A percentile compares a stretch with the other conserved stretches of the same genome.
phyloP scores from a whole-genome alignment of 2,329 filamentous ascomycete species.

The Ophiostoma piceae region DNA sequence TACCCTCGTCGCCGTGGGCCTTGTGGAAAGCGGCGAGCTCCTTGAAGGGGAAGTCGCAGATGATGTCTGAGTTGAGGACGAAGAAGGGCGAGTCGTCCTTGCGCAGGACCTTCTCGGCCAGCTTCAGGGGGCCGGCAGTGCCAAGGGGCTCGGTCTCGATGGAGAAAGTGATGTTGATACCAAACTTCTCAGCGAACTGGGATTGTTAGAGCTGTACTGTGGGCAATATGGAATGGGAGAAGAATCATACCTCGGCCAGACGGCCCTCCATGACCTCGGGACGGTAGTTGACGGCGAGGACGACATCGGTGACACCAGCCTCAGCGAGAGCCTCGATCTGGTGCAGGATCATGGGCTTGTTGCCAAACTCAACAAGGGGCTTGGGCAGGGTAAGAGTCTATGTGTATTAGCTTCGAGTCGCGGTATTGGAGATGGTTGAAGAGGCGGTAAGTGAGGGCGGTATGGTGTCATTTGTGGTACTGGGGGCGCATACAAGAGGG shows the following conservation, averaged over 20 bases:
- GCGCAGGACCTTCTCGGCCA: constrained; percentile 83
- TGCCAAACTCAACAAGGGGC: constrained; percentile 95
- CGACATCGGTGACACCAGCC: constrained; percentile 93
- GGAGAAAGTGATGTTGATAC: constrained; percentile 94
- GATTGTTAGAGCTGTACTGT: background rate
- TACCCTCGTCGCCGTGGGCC: constrained; percentile 87
- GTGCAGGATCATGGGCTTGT: constrained; percentile 98
- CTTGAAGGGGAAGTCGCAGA: constrained; percentile 95
- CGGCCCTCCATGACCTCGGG: constrained; percentile 96
- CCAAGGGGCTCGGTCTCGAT: constrained; percentile 93
- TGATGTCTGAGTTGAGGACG: constrained; percentile 96
- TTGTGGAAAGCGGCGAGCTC: constrained; percentile 89
- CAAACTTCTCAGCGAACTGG: constrained; percentile 84
- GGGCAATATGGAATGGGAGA: no score
- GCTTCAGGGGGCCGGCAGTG: constrained; percentile 90
- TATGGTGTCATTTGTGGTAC: background rate
- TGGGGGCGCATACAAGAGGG: constrained; percentile 66
- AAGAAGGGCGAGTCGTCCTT: constrained; percentile 97
- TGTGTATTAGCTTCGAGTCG: constrained; percentile 22
- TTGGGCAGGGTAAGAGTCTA: constrained; percentile 96
- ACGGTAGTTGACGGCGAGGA: constrained; percentile 96
- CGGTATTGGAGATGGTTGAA: background rate
- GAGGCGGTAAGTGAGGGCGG: constrained; percentile 3
- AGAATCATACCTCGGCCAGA: constrained; percentile 66
- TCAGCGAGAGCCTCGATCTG: constrained; percentile 92